Evolutionary conservation across 2,329 filamentous ascomycete species (phyloP), one percentile per base, ranked within the genome.

Genomic region (Lasiodiplodia sp.): DNA sequence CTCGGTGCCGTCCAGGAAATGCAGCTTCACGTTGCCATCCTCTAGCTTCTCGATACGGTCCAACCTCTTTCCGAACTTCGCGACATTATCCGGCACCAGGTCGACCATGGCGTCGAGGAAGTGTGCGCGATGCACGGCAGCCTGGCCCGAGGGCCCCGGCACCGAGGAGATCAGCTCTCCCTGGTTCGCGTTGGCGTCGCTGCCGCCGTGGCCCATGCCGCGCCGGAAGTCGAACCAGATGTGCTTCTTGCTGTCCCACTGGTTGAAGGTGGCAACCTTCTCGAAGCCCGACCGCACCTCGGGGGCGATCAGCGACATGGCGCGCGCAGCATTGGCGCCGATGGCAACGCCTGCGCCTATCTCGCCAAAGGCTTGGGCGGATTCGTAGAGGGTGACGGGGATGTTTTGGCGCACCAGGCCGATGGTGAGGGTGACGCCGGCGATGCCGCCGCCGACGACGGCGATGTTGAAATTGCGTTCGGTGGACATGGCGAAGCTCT

Each of bases 401-500:
- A 88, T 72, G 47, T 80, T 74, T 68, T 83, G 80, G 67, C 82
- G 76, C 67, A 83, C 77, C 34, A 90, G 83, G 7, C 82, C 85
- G 57, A 87, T 82, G 28, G 85, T 86, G 10, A 89, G 82, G 10
- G 79, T 79, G 21, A 89, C 79, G 31, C 88, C 88, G 31, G 83
- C 84, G 69, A 90, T 88, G 40, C 87, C 87, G 52, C 87, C 87
- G 69, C 87, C 87, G 18, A 89, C 78, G 51, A 90, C 87, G 71
- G 87, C 87, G 69, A 88, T 78, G 66, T 79, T 80, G 75, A 83
- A 83, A 37, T 38, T 37, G 44, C 31, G 52, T 53, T 49, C 40
- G 51, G 58, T 72, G 18, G 72, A 67, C 66, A 68, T 68, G 14
- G 40, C 16, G 23, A 2, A 21, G n/a, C 21, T 47, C 14, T 44